Evolutionary conservation across 139 green algal species (phyloP).

Genomic region (Tetraselmis chui): DNA sequence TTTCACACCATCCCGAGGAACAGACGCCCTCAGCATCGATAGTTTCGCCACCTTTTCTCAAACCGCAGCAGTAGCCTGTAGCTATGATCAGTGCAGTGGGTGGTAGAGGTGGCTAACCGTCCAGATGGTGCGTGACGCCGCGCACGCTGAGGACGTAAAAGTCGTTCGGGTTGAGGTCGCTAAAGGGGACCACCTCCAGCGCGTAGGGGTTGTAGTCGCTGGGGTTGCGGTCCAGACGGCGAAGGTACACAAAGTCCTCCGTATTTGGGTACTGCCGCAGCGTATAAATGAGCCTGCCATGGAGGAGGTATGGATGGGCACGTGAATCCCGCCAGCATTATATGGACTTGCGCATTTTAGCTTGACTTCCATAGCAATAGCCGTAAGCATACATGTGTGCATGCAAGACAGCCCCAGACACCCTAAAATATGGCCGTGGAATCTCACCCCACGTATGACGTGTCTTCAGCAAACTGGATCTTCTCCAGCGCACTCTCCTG

Average conservation of each 20-base stretch:
- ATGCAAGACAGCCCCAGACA: no score
- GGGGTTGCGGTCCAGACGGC: conserved; percentile 36
- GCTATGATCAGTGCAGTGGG: no score
- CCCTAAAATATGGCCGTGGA: no score
- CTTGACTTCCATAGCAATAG: no score
- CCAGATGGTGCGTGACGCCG: conserved; percentile 66
- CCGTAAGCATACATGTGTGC: no score
- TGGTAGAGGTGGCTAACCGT: conserved; percentile 8
- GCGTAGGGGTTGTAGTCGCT: conserved; percentile 74
- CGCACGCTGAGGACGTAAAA: conserved; percentile 74
- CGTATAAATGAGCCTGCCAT: conserved; percentile 50
- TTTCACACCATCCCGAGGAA: no score
- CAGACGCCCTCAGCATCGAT: no score
- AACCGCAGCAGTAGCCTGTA: no score
- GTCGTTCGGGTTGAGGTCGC: conserved; percentile 41
- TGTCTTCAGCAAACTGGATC: neutral
- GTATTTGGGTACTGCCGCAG: conserved; percentile 51
- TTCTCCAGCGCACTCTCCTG: neutral
- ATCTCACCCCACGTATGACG: neutral
- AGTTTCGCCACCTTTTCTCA: no score
- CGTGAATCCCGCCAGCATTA: no score
- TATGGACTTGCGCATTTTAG: no score
- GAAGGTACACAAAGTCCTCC: conserved; percentile 70
- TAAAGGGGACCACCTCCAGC: conserved; percentile 41
- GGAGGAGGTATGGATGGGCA: no score